Evolutionary conservation across 208 protist genomes (phyloP), one percentile per base, ranked within the genome.

Genomic region (Phytomonas francai): DNA sequence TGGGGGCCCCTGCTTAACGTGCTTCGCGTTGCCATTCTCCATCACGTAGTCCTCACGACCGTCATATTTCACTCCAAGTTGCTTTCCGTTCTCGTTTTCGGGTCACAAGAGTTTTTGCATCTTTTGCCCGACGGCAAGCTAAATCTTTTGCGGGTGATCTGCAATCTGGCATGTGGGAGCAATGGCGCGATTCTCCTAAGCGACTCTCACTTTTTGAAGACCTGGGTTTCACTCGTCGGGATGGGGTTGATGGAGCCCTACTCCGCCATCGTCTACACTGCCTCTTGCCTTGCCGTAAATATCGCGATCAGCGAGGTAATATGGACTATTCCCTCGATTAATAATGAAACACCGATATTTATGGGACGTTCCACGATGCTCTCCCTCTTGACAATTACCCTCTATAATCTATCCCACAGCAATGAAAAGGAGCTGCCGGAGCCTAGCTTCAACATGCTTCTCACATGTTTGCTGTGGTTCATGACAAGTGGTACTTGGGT

Each of bases 1-100:
- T 92, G 91, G 86, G 87, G 84, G 7, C 84, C 87, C 0, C 58
- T 92, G 11, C 80, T 96, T 32, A 87, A 94, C 67, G 71, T 67
- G 19, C 71, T 92, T 31, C 87, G 91, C 51, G 67, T 91, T 3
- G 86, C 79, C 0, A 36, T 93, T 2, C 75, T 96, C 14, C 80
- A 96, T 73, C 87, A 85, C 49, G 58, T 68, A 0, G 81, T 84
- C 22, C 57, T 85, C 31, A 71, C 69, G 49, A 60, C 73, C 6
- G 73, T 72, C 22, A 78, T 84, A 7, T 92, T 85, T 70, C 76
- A 91, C 57, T 56, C 70, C 0, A 49, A 67, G 27, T 65, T 96
- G 49, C 34, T 89, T 25, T 70, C 69, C 22, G 65, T 86, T 9
- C 59, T 96, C 5, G 42, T 80, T 12, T 75, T 76, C 56, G 84